These are phyloP conservation scores for Zygosaccharomyces pseudobailii DNA, from an alignment of 1,139 yeast species.

Conservation along the genomic window DNA sequence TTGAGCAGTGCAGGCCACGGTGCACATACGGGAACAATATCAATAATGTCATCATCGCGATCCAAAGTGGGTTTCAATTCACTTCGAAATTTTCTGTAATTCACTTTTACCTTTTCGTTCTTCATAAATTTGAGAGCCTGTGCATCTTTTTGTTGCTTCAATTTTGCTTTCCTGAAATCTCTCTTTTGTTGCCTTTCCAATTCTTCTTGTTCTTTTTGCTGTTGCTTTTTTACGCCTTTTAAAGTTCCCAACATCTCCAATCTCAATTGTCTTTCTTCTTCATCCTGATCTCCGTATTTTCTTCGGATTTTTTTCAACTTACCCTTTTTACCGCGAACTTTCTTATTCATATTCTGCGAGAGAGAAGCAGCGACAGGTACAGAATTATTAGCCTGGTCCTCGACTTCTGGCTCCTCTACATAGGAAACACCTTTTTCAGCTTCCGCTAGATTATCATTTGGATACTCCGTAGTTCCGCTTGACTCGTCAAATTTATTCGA, in stretches of 20 bases:
- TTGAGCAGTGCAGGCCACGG: constrained; percentile 83
- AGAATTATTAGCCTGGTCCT: constrained; percentile 3
- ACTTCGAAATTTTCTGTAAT: constrained; percentile 33
- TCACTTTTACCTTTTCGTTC: constrained; percentile 31
- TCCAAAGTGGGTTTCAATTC: constrained; percentile 38
- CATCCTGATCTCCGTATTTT: constrained; percentile 89
- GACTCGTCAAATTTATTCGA: neutral
- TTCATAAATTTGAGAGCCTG: constrained; percentile 47
- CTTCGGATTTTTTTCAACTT: constrained; percentile 76
- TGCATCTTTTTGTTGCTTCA: constrained; percentile 47
- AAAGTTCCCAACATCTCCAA: constrained; percentile 82
- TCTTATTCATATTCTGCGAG: constrained; percentile 29
- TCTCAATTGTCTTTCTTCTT: constrained; percentile 68
- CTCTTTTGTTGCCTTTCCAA: constrained; percentile 36
- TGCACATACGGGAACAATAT: constrained; percentile 81
- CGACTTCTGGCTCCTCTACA: neutral
- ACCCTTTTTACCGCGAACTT: constrained; percentile 77
- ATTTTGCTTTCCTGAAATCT: constrained; percentile 37
- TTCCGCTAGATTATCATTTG: neutral
- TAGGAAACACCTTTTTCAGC: constrained; percentile 7
- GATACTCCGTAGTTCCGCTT: neutral
- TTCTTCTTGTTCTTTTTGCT: constrained; percentile 37
- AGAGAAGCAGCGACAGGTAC: constrained; percentile 16
- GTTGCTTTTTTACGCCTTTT: constrained; percentile 54
- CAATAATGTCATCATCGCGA: constrained; percentile 43